Evolutionary conservation across 208 protist genomes (phyloP).

Genomic region (Tritrichomonas musculus): DNA sequence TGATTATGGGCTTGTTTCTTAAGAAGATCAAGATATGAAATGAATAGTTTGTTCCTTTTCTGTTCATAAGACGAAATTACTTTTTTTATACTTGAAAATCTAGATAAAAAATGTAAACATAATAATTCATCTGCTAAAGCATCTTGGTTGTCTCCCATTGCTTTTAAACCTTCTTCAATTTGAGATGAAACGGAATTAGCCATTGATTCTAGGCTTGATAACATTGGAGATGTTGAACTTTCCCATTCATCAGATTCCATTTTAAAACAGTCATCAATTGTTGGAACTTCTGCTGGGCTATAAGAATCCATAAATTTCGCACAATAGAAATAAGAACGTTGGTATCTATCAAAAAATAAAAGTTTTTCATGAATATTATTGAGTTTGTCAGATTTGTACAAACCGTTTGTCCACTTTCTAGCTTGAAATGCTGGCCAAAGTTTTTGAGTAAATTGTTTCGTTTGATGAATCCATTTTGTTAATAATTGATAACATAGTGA

Average conservation of each 20-base stretch:
- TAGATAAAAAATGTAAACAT: background rate
- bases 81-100: background rate
- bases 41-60: background rate
- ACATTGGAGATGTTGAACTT: background rate
- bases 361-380: background rate
- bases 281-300: background rate
- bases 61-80: background rate
- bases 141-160: background rate
- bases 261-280: background rate
- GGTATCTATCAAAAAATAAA: background rate
- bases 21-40: background rate
- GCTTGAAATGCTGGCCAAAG: background rate
- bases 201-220: background rate
- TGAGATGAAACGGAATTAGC: background rate
- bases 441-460: background rate
- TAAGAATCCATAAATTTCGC: background rate
- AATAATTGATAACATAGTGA: background rate
- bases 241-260: background rate
- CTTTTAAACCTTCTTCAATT: background rate
- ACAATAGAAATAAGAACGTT: background rate
- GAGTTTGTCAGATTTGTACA: background rate
- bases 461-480: slow-evolving; percentile 10
- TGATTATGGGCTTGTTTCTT: background rate
- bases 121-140: background rate
- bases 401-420: background rate